Base-by-base conservation (phyloP, 306 rosid species). In the Mimosa pudica region DNA sequence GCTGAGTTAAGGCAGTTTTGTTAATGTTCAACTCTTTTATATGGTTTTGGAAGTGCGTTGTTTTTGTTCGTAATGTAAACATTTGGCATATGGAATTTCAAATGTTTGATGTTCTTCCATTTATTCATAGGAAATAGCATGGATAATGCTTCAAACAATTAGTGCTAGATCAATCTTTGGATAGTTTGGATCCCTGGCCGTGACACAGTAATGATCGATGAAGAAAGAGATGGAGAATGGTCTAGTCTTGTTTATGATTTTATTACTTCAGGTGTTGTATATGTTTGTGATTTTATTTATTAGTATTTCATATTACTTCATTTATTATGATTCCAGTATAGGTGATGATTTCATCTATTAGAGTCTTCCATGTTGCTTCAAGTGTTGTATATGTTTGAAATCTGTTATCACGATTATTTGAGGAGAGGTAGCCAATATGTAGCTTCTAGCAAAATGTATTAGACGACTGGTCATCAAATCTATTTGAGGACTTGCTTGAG, bases 1-100 rank as follows among this genome's bases (percentile, higher is more conserved):
- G 80, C 69, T 92, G 88, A 90, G 81, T 78, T 81, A 18, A 32
- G 47, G 57, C 76, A 48, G n/a, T 66, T 11, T 10, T 6, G 73
- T 58, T 81, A 76, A 17, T 32, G 42, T 74, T 58, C 9, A 14
- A 45, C 36, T 67, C 70, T 74, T n/a, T 10, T 67, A 51, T 57
- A 24, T 75, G 48, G 17, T 70, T 2, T 41, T 4, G 16, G 2
- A 60, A n/a, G 2, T 79, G 13, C 7, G 41, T 61, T 65, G 54
- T 6, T 45, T 73, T 55, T 77, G 70, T 63, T 70, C 70, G 66
- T 36, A 51, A 10, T 52, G 14, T 44, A 41, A 10, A 41, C 41
- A 12, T 16, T 70, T 67, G 63, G 7, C 69, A 82, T 30, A 18
- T 64, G 60, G 70, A 58, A 47, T 48, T 57, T 73, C 30, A 33